Percentiles rank a stretch among this genome's conserved stretches.
These are phyloP conservation scores for Lactifluus pinguis DNA, from an alignment of 768 basidiomycete species.

Conservation along the genomic window DNA sequence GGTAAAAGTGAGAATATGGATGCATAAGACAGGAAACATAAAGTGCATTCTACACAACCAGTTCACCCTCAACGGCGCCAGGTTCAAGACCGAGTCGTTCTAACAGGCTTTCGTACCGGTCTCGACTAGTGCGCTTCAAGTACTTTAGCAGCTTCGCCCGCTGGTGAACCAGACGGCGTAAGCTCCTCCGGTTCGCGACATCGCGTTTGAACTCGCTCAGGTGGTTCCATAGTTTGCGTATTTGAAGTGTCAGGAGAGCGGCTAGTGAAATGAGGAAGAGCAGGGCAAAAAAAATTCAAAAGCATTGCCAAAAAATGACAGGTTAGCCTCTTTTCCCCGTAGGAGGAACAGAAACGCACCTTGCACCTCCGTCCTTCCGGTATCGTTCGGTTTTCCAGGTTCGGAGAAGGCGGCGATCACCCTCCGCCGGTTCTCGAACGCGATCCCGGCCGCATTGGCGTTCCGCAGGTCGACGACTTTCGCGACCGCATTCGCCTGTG, in stretches of 20 bases:
- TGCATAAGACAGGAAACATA: too few relatives aligned
- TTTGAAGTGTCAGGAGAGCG: conserved; percentile 77
- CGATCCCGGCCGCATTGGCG: conserved; percentile 78
- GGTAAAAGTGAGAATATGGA: too few relatives aligned
- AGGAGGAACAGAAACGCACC: conserved; percentile 38
- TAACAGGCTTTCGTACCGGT: conserved; percentile 67
- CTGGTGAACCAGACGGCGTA: conserved; percentile 72
- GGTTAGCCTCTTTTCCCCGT: background rate
- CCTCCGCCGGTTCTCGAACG: conserved; percentile 76
- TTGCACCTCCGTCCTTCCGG: conserved; percentile 85
- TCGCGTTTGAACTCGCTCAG: conserved; percentile 62
- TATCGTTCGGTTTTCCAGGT: conserved; percentile 54
- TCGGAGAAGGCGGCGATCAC: conserved; percentile 75
- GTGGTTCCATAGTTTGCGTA: conserved; percentile 76
- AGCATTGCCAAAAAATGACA: background rate
- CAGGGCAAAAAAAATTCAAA: background rate
- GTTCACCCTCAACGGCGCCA: conserved; percentile 80
- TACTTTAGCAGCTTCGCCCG: conserved; percentile 79
- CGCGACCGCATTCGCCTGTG: conserved; percentile 50
- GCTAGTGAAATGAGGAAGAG: conserved; percentile 35
- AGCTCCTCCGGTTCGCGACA: conserved; percentile 62
- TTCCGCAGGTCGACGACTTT: conserved; percentile 77
- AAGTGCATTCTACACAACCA: conserved; percentile 52
- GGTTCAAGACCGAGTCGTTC: conserved; percentile 68
- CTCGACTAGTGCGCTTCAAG: conserved; percentile 51